These are phyloP conservation scores for Papiliotrema laurentii DNA, from an alignment of 1,284 basidiomycete species.

Conservation along the genomic window DNA sequence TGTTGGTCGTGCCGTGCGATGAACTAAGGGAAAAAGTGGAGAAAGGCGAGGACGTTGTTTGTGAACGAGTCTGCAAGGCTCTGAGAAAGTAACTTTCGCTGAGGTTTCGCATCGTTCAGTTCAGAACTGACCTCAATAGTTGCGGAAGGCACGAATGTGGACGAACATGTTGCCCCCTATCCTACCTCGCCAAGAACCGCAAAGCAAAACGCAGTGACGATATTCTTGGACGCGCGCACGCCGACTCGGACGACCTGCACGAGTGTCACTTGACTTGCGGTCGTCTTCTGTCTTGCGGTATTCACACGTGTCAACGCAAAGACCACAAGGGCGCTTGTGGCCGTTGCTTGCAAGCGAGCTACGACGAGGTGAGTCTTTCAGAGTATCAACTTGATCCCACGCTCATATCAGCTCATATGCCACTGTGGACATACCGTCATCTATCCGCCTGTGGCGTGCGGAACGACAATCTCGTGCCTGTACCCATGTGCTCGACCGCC, in stretches of 20 bases:
- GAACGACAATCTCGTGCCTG: conserved; percentile 60
- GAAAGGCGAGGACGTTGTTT: conserved; percentile 59
- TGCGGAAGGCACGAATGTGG: conserved; percentile 80
- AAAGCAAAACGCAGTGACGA: conserved; percentile 52
- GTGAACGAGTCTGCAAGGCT: conserved; percentile 68
- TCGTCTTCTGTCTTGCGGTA: conserved; percentile 65
- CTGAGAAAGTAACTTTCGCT: conserved; percentile 54
- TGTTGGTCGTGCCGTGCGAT: conserved; percentile 53
- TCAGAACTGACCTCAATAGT: too few species aligned
- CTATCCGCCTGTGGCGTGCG: conserved; percentile 61
- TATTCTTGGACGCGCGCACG: not conserved
- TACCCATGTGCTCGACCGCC: conserved; percentile 71
- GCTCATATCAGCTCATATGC: conserved; percentile 60
- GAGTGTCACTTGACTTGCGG: conserved; percentile 74
- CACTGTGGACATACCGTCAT: conserved; percentile 68
- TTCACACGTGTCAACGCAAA: conserved; percentile 65
- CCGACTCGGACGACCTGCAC: conserved; percentile 58
- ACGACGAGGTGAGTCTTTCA: conserved; percentile 66
- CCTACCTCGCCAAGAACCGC: conserved; percentile 60
- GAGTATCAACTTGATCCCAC: not conserved
- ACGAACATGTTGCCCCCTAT: conserved; percentile 78
- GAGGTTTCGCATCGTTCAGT: too few species aligned
- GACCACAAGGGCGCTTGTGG: conserved; percentile 80
- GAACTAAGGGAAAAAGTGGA: conserved; percentile 40
- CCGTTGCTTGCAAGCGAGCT: conserved; percentile 75